Evolutionary conservation across 257 asterid species (phyloP).

Genomic region (Marsdenia floribunda): DNA sequence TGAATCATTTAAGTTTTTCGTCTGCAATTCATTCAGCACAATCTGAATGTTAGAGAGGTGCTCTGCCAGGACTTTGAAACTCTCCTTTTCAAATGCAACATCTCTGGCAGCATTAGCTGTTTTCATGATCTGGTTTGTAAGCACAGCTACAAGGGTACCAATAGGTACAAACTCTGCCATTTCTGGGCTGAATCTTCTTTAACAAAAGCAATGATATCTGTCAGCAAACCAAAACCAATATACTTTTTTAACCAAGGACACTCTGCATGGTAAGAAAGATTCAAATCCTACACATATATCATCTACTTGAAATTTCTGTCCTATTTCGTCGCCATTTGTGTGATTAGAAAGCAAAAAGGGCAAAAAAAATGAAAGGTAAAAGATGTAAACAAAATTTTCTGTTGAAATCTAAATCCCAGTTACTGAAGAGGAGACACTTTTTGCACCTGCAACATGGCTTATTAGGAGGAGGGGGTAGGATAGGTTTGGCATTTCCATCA

Average conservation of each 20-base stretch:
- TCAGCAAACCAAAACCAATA: neutral
- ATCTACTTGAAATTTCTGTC: neutral
- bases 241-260: neutral
- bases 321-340: neutral
- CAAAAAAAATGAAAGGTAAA: neutral
- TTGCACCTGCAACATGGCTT: neutral
- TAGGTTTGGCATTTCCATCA: neutral
- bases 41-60: slow-evolving; percentile 48
- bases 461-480: neutral
- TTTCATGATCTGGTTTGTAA: slow-evolving; percentile 42
- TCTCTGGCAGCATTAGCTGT: slow-evolving; percentile 53
- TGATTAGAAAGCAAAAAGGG: neutral
- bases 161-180: slow-evolving; percentile 45
- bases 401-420: neutral
- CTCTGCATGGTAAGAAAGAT: neutral
- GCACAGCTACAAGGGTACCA: slow-evolving; percentile 47
- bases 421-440: neutral
- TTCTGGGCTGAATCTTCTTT: slow-evolving; percentile 4
- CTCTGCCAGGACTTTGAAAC: slow-evolving; percentile 39
- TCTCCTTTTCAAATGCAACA: slow-evolving; percentile 47
- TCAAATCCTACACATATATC: neutral
- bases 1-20: slow-evolving; percentile 36
- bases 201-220: neutral
- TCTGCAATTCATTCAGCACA: slow-evolving; percentile 44
- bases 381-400: neutral